These are phyloP conservation scores for Nicotiana noctiflora DNA, from an alignment of 257 asterid genomes.

Conservation along the genomic window DNA sequence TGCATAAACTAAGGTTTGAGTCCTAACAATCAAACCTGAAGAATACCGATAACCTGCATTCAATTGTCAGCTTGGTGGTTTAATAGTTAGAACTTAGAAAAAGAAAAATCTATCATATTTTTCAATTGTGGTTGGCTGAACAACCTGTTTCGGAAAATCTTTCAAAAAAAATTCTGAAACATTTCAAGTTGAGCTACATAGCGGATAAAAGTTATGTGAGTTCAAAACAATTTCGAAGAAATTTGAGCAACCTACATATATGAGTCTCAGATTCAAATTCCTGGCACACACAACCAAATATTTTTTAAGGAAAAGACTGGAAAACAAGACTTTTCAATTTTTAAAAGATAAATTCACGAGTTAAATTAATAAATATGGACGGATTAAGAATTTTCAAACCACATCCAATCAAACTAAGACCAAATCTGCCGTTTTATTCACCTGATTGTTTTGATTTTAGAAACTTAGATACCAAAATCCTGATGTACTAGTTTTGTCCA, in stretches of 20 bases:
- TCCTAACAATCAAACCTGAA: conserved; percentile 30
- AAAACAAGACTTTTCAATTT: background rate
- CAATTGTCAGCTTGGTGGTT: background rate
- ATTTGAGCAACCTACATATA: background rate
- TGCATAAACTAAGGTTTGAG: conserved; percentile 26
- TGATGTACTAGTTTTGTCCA: background rate
- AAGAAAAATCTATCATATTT: background rate
- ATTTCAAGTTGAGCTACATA: background rate
- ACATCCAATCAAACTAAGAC: background rate
- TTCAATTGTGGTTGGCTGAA: background rate
- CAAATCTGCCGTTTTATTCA: background rate
- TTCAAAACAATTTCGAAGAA: background rate
- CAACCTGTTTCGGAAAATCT: background rate
- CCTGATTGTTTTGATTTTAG: background rate
- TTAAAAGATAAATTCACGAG: background rate
- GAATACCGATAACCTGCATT: conserved; percentile 42
- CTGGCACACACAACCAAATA: background rate
- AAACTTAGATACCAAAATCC: background rate
- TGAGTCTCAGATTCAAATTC: background rate
- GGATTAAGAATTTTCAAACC: background rate
- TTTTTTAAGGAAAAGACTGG: background rate
- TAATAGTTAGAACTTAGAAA: background rate
- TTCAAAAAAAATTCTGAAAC: background rate
- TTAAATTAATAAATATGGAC: background rate
- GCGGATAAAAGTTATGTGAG: background rate